A percentile compares a stretch with the other conserved stretches of the same genome.
Conservation (phyloP, 2,329 filamentous ascomycete species). For the Nemania diffusa region DNA sequence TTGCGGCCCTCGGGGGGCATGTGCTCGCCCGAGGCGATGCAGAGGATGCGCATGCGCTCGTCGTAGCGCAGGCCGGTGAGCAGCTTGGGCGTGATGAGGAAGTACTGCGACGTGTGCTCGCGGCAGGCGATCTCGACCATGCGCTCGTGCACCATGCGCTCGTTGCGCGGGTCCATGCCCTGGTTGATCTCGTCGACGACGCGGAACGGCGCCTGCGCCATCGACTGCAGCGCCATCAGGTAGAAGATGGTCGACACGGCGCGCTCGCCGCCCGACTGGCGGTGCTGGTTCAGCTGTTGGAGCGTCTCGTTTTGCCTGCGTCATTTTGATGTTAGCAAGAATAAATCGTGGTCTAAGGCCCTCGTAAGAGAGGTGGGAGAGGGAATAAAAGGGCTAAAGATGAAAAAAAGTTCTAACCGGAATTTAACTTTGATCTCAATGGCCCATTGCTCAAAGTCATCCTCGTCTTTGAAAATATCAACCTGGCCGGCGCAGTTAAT, state of each 20-base stretch:
- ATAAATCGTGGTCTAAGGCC: not conserved
- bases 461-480: constrained; percentile 84
- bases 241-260: constrained; percentile 98
- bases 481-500: constrained; percentile 96
- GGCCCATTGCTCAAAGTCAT: constrained; percentile 93
- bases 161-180: constrained; percentile 98
- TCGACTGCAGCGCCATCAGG: constrained; percentile 94
- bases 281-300: constrained; percentile 86
- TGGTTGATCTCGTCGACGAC: constrained; percentile 99
- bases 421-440: constrained; percentile 96
- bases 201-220: constrained; percentile 94
- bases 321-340: constrained; percentile 6
- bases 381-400: not conserved
- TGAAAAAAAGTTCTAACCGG: constrained; percentile 65
- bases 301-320: constrained; percentile 81
- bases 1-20: constrained; percentile 66
- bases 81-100: constrained; percentile 96
- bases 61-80: constrained; percentile 88
- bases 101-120: constrained; percentile 85
- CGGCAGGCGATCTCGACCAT: constrained; percentile 98
- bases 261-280: constrained; percentile 95
- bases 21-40: constrained; percentile 88
- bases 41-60: constrained; percentile 89
- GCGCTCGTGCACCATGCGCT: constrained; percentile 96
- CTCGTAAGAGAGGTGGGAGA: not conserved